Percentiles rank a stretch among this genome's conserved stretches.
phyloP scores from a whole-genome alignment of 345 rosid species.

The Eucalyptus curtisii region DNA sequence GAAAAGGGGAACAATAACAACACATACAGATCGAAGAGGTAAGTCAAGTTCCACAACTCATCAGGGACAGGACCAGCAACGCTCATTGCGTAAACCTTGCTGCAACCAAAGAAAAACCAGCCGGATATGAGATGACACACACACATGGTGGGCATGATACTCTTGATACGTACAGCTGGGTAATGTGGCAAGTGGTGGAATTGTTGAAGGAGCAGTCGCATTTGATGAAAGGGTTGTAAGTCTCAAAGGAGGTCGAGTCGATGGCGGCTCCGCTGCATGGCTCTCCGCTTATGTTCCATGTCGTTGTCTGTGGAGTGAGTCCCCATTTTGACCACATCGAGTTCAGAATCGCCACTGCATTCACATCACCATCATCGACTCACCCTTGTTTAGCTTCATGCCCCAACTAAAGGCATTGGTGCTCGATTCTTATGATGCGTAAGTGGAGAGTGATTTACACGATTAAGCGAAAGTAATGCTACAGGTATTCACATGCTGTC shows the following conservation, averaged over 20 bases:
- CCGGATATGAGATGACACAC: neutral
- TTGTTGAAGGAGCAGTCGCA: slow-evolving; percentile 38
- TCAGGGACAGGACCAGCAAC: slow-evolving; percentile 30
- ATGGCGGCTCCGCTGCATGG: slow-evolving; percentile 45
- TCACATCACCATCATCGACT: neutral
- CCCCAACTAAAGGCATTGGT: neutral
- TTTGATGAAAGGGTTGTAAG: slow-evolving; percentile 40
- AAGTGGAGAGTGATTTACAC: neutral
- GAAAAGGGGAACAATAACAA: neutral
- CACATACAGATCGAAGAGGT: slow-evolving; percentile 29
- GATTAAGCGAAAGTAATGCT: neutral
- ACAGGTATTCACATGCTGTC: neutral
- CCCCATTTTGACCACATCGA: slow-evolving; percentile 37
- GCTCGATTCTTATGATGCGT: neutral
- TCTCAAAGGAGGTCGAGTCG: slow-evolving; percentile 10
- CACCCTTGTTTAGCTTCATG: neutral
- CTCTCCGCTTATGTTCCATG: slow-evolving; percentile 53
- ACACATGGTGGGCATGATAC: neutral
- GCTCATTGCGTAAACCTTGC: slow-evolving; percentile 26
- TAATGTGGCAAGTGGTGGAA: slow-evolving; percentile 29
- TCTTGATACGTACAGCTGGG: slow-evolving; percentile 5
- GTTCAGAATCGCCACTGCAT: slow-evolving; percentile 31
- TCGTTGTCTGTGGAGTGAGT: slow-evolving; percentile 1
- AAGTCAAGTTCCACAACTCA: slow-evolving; percentile 36
- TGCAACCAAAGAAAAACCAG: neutral